phyloP scores from a whole-genome alignment of 768 basidiomycete genomes.

The Lactarius tabidus region DNA sequence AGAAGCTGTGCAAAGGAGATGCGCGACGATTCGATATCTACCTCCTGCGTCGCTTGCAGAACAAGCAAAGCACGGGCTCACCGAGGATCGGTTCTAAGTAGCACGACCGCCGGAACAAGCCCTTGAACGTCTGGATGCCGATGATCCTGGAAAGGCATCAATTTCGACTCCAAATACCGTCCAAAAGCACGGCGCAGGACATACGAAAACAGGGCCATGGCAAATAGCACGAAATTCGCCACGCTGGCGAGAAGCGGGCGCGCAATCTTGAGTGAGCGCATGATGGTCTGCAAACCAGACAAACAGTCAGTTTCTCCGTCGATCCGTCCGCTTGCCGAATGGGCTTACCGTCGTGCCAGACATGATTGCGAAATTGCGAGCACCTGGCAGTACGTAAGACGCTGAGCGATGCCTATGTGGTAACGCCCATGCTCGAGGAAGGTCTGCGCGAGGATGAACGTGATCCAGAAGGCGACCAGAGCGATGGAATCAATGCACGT shows the following conservation, averaged over 20 bases:
- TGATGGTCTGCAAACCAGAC: constrained; percentile 56
- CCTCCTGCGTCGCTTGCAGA: constrained; percentile 65
- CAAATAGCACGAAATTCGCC: constrained; percentile 88
- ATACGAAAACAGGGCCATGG: constrained; percentile 83
- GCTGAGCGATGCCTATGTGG: constrained; percentile 84
- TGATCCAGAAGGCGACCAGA: constrained; percentile 82
- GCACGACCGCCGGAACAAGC: constrained; percentile 69
- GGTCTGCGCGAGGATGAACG: constrained; percentile 63
- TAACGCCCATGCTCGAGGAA: constrained; percentile 61
- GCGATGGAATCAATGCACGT: constrained; percentile 86
- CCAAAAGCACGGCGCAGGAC: constrained; percentile 45
- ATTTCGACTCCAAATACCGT: constrained; percentile 31
- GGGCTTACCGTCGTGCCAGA: constrained; percentile 83
- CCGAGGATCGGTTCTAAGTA: constrained; percentile 52
- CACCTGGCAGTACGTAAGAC: constrained; percentile 81
- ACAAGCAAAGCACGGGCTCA: constrained; percentile 54
- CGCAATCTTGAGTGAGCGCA: constrained; percentile 89
- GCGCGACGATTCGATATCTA: constrained; percentile 60
- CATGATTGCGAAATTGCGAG: constrained; percentile 83
- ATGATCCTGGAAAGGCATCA: constrained; percentile 56
- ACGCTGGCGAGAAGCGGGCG: constrained; percentile 84
- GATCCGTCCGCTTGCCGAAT: background rate
- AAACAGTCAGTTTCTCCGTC: background rate
- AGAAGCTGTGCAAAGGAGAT: constrained; percentile 79
- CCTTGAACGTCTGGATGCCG: constrained; percentile 91